These are phyloP conservation scores for Coleophoma crateriformis DNA, from an alignment of 2,329 filamentous ascomycete species.

Conservation along the genomic window DNA sequence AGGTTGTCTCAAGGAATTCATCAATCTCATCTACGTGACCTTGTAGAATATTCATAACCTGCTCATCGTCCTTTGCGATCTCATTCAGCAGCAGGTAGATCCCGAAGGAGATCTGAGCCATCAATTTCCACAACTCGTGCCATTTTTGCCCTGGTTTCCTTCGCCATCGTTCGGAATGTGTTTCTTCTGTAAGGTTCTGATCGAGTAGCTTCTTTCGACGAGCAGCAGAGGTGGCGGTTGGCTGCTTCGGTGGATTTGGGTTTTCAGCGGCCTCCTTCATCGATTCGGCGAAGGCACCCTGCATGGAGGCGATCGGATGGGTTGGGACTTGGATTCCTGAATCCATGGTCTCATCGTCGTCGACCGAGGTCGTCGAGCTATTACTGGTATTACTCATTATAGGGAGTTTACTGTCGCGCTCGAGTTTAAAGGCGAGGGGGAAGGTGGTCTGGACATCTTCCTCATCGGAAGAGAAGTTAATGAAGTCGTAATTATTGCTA, in stretches of 20 bases:
- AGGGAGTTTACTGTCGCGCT: background rate
- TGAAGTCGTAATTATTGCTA: background rate
- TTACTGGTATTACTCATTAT: background rate
- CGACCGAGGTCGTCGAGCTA: background rate
- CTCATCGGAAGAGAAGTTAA: background rate
- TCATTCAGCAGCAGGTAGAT: constrained; percentile 81
- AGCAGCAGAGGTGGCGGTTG: constrained; percentile 49
- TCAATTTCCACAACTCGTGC: constrained; percentile 84
- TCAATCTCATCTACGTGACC: constrained; percentile 92
- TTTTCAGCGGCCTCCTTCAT: constrained; percentile 63
- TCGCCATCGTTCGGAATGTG: constrained; percentile 72
- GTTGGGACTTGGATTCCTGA: constrained; percentile 30
- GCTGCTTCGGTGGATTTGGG: constrained; percentile 44
- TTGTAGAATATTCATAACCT: constrained; percentile 85
- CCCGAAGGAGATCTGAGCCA: constrained; percentile 90
- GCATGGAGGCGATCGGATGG: constrained; percentile 73
- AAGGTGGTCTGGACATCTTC: background rate
- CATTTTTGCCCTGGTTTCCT: constrained; percentile 69
- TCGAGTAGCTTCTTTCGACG: constrained; percentile 65
- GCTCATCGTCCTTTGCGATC: constrained; percentile 80
- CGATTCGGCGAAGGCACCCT: constrained; percentile 78
- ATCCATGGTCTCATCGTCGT: background rate
- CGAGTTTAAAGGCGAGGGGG: constrained; percentile 1
- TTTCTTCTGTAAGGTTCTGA: constrained; percentile 60
- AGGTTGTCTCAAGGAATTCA: constrained; percentile 78